A percentile compares a stretch with the other conserved stretches of the same genome.
Evolutionary conservation across 345 rosid genomes (phyloP).

Genomic region (Eucalyptus camaldulensis): DNA sequence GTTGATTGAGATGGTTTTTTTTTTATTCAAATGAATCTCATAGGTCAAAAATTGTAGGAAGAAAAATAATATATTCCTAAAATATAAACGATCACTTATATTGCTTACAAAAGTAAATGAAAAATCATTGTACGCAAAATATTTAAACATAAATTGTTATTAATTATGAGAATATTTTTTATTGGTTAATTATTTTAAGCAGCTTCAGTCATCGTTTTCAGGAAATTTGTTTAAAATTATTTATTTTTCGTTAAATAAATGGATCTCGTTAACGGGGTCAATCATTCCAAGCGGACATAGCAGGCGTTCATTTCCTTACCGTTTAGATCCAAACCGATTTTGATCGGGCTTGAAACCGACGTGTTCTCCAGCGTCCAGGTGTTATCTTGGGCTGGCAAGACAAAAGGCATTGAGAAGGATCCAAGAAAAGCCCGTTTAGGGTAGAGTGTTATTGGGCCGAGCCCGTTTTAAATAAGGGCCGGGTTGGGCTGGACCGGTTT

Average conservation of each 20-base stretch:
- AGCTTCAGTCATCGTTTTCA: background rate
- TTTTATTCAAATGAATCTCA: background rate
- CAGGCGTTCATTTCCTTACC: background rate
- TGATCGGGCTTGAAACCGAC: background rate
- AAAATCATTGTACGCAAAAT: rapidly evolving
- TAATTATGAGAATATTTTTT: rapidly evolving
- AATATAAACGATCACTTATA: rapidly evolving
- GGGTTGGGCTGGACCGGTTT: background rate
- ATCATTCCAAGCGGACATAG: background rate
- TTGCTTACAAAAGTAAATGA: background rate
- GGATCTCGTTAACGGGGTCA: background rate
- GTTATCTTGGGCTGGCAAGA: background rate
- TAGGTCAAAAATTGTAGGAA: background rate
- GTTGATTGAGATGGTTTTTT: background rate
- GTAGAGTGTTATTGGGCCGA: background rate
- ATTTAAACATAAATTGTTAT: no score
- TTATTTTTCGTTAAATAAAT: background rate
- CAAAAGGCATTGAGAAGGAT: background rate
- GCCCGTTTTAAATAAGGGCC: background rate
- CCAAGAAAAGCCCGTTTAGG: background rate
- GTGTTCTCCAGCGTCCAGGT: background rate
- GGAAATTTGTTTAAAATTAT: background rate
- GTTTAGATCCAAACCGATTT: background rate
- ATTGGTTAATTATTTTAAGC: background rate
- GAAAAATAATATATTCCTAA: background rate